phyloP scores from a whole-genome alignment of 2,329 filamentous ascomycete genomes.

The Chaetomium olivaceum region DNA sequence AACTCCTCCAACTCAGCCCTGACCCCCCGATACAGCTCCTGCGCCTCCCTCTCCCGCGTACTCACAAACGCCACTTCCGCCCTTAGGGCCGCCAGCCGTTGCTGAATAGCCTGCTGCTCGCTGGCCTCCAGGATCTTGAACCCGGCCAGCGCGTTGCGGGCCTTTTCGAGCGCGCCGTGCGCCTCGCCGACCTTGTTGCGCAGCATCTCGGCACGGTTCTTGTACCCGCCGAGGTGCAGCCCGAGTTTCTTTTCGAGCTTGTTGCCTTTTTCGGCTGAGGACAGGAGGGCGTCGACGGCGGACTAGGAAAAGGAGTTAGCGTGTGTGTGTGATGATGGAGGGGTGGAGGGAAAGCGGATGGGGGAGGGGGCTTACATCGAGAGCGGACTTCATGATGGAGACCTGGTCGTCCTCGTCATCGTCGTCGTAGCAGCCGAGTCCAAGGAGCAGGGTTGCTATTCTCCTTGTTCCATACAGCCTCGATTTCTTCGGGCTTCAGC shows the following conservation, averaged over 20 bases:
- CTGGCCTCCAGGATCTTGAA: conserved; percentile 75
- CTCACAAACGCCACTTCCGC: conserved; percentile 83
- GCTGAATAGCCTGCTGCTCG: conserved; percentile 74
- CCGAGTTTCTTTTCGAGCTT: conserved; percentile 93
- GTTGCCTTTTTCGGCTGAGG: conserved; percentile 75
- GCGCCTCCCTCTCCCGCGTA: conserved; percentile 82
- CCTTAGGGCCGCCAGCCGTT: conserved; percentile 71
- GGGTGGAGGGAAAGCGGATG: too few relatives aligned
- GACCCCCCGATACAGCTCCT: conserved; percentile 76
- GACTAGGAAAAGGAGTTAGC: conserved; percentile 47
- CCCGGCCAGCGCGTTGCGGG: conserved; percentile 68
- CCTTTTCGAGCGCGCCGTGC: conserved; percentile 71
- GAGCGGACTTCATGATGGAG: conserved; percentile 65
- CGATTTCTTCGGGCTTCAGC: conserved; percentile 52
- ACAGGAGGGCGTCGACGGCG: conserved; percentile 71
- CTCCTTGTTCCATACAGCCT: conserved; percentile 54
- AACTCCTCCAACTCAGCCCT: conserved; percentile 76
- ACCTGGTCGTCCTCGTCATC: conserved; percentile 71
- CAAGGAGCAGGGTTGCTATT: conserved; percentile 65
- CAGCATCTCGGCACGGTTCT: conserved; percentile 78
- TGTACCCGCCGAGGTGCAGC: conserved; percentile 85
- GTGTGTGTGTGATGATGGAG: not conserved
- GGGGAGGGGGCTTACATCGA: conserved; percentile 61
- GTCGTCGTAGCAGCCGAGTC: conserved; percentile 76
- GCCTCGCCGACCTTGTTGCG: conserved; percentile 77